Conservation (phyloP, 192 early-diverging fungal genomes). For the Gamsiella multidivaricata region DNA sequence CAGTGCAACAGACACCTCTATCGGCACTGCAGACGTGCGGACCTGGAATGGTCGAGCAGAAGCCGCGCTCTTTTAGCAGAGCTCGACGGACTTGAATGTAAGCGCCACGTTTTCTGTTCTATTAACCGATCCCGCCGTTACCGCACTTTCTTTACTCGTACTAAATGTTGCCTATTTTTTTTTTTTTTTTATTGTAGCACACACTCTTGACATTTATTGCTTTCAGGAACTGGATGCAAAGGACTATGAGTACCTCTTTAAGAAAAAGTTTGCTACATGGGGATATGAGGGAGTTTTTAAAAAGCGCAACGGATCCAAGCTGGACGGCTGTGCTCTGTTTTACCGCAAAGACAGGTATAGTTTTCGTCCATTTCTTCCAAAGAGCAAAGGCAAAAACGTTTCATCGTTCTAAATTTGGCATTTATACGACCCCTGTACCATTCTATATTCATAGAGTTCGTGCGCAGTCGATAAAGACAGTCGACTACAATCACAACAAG, state of each 20-base stretch:
- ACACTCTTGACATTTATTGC: conserved; percentile 34
- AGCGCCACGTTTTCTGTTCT: background rate
- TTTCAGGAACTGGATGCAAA: conserved; percentile 35
- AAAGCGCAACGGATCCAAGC: conserved; percentile 22
- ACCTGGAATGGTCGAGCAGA: conserved; percentile 14
- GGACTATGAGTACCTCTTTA: conserved; percentile 9
- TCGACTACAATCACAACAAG: conserved; percentile 7
- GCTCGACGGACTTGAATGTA: conserved; percentile 21
- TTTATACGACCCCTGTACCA: too few species aligned
- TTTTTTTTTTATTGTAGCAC: conserved; percentile 3
- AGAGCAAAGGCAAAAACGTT: too few species aligned
- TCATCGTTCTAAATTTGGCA: too few species aligned
- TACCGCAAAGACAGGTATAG: conserved; percentile 21
- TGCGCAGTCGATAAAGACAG: background rate
- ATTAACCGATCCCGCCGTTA: too few species aligned
- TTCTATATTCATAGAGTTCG: conserved; percentile 16
- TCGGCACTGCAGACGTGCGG: background rate
- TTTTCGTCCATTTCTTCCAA: too few species aligned
- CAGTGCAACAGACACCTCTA: conserved; percentile 12
- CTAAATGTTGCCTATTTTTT: background rate
- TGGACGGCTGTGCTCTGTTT: conserved; percentile 47
- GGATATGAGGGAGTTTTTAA: conserved; percentile 25
- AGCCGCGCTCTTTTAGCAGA: conserved; percentile 4
- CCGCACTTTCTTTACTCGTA: background rate
- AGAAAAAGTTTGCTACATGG: background rate